These are phyloP conservation scores for Iberis amara DNA, from an alignment of 441 rosid genomes.

Conservation along the genomic window DNA sequence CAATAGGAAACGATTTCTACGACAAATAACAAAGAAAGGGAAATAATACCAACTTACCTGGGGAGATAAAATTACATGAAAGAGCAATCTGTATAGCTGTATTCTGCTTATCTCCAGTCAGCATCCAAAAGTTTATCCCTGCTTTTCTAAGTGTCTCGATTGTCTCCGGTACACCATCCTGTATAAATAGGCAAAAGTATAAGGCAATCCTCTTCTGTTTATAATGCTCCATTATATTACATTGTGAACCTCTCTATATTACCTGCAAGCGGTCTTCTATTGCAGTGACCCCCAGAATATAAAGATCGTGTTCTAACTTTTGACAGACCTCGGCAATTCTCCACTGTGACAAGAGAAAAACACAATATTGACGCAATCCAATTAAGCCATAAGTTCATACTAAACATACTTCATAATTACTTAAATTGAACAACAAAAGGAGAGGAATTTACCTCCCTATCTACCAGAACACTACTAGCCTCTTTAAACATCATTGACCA, in stretches of 20 bases:
- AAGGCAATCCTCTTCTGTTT: neutral
- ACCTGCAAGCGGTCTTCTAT: conserved; percentile 98
- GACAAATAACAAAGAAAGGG: conserved; percentile 6
- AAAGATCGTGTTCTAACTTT: conserved; percentile 77
- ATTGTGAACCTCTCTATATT: conserved; percentile 25
- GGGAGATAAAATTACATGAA: conserved; percentile 73
- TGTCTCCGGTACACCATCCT: conserved; percentile 88
- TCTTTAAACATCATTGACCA: conserved; percentile 83
- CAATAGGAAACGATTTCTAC: conserved; percentile 4
- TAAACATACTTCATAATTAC: conserved; percentile 6
- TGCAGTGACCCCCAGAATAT: conserved; percentile 95
- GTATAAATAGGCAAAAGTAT: conserved; percentile 13
- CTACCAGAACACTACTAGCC: conserved; percentile 79
- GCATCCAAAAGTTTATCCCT: conserved; percentile 82
- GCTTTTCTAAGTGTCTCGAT: conserved; percentile 70
- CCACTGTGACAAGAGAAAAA: conserved; percentile 60
- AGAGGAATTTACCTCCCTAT: conserved; percentile 70
- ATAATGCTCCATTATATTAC: conserved; percentile 10
- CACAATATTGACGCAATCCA: conserved; percentile 25
- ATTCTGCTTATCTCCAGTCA: conserved; percentile 76
- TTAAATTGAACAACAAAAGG: conserved; percentile 14
- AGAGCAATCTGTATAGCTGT: conserved; percentile 79
- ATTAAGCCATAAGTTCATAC: neutral
- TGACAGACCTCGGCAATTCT: conserved; percentile 97
- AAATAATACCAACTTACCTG: conserved; percentile 39